phyloP scores from a whole-genome alignment of 768 basidiomycete species.

The Suillus clintonianus region DNA sequence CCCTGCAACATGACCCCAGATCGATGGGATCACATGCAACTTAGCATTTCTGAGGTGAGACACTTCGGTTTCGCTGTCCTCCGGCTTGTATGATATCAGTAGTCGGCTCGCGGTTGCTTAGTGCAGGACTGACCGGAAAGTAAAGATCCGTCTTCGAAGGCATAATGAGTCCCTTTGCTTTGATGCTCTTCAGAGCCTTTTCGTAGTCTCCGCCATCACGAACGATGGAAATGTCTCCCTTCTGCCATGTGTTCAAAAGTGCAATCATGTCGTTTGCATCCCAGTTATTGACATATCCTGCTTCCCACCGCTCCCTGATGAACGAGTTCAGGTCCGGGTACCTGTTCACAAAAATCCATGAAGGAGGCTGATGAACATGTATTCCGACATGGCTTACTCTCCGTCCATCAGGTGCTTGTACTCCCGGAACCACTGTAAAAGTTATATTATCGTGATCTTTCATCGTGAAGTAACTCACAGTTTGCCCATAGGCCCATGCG shows the following conservation, averaged over 20 bases:
- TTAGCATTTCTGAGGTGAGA: conserved; percentile 42
- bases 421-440: conserved; percentile 55
- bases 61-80: conserved; percentile 56
- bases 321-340: conserved; percentile 52
- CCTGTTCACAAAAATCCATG: conserved; percentile 23
- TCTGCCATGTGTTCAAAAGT: conserved; percentile 52
- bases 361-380: neutral
- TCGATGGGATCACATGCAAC: conserved; percentile 53
- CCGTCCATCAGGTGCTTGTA: conserved; percentile 46
- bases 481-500: conserved; percentile 62
- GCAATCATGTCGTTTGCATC: conserved; percentile 58
- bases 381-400: conserved; percentile 27
- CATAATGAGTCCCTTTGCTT: conserved; percentile 58
- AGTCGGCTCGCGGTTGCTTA: neutral
- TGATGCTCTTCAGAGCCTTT: conserved; percentile 43
- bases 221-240: conserved; percentile 51
- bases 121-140: conserved; percentile 44
- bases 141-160: conserved; percentile 62
- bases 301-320: conserved; percentile 54
- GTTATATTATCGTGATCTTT: neutral
- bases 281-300: conserved; percentile 43
- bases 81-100: conserved; percentile 39
- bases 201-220: conserved; percentile 46
- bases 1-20: conserved; percentile 61
- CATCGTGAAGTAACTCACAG: conserved; percentile 34